Evolutionary conservation across 345 rosid species (phyloP), one percentile per base, ranked within the genome.

Genomic region (Excoecaria cochinchinensis): DNA sequence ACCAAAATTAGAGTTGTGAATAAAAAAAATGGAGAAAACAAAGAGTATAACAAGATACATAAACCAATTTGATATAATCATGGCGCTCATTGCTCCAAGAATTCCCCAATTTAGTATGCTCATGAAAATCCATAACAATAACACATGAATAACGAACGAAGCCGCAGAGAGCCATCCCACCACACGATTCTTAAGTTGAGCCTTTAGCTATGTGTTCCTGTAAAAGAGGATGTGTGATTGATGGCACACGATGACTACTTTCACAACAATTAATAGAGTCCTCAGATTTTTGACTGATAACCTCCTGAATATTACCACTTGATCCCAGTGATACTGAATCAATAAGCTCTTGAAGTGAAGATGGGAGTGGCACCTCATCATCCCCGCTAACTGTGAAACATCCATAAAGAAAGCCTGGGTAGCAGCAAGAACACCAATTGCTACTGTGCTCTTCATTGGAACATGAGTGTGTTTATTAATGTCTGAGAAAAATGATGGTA

Each of bases 401-500:
- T 89, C 93, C 93, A 89, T 89, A 74, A 89, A 82, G 77, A 86
- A 83, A 7, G 93, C 85, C 50, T 86, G 77, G 31, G 80, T 81
- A 60, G 91, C 83, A 60, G 90, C 90, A 68, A 89, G 80, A 51
- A 91, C 16, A 60, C 98, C 98, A 77, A 93, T 91, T 52, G 70
- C 83, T 24, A 93, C 14, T 13, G 98, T 93, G 66, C 97, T 85
- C 84, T 93, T 93, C 72, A 93, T 85, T 51, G 98, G 98, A 77
- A 93, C 91, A 67, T 91, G 97, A 57, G 94, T 90, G 31, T 53
- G 72, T 69, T 74, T 81, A 76, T 81, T 85, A 77, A 93, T 85
- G 38, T 91, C 94, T 39, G 93, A 89, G 79, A 93, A 93, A 74
- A 93, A 80, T 60, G 93, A 77, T 40, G 98, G 98, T 71, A 93